Conservation (phyloP, 306 rosid genomes). For the Corylus avellana region DNA sequence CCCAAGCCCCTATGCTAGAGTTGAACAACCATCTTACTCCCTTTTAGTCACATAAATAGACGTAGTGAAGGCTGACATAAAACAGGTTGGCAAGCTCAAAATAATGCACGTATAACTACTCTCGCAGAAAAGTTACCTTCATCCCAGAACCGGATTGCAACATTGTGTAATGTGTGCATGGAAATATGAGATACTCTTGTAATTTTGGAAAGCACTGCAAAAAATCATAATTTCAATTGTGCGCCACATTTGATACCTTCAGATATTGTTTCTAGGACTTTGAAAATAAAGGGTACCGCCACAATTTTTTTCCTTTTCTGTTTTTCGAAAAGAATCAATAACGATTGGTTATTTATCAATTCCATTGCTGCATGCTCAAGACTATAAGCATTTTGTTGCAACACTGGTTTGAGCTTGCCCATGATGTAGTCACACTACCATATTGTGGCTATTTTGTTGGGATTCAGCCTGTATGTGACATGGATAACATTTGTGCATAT, state of each 20-base stretch:
- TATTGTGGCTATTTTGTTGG: neutral
- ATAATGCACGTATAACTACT: too few relatives aligned
- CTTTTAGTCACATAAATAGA: too few relatives aligned
- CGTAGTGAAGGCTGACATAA: too few relatives aligned
- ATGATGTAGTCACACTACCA: neutral
- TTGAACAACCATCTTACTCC: too few relatives aligned
- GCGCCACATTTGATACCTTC: neutral
- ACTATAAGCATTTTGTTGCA: neutral
- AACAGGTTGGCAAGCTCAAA: too few relatives aligned
- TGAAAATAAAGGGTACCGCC: neutral
- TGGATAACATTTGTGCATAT: neutral
- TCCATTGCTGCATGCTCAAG: neutral
- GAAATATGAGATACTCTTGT: too few relatives aligned
- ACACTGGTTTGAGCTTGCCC: neutral
- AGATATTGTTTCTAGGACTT: neutral
- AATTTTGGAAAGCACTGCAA: too few relatives aligned
- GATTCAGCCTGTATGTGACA: neutral
- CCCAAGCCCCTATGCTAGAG: too few relatives aligned
- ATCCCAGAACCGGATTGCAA: too few relatives aligned
- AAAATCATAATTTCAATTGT: too few relatives aligned
- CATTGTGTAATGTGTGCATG: too few relatives aligned
- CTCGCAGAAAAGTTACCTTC: too few relatives aligned
- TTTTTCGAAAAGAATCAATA: neutral
- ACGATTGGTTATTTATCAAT: neutral
- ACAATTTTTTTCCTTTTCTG: neutral